Conservation (phyloP, 1,284 basidiomycete species). For the Trametes sp. region DNA sequence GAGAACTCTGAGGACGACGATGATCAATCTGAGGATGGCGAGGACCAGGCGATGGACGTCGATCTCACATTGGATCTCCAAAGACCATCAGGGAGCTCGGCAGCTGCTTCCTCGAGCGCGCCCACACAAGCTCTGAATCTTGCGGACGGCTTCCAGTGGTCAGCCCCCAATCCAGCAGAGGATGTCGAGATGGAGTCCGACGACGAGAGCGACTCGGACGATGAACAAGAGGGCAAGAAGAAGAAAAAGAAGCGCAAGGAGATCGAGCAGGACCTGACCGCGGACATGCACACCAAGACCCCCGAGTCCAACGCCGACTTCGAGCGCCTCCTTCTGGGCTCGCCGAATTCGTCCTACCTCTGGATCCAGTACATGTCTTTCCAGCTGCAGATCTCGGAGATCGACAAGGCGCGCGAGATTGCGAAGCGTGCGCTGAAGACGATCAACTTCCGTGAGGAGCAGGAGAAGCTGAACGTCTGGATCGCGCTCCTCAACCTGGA, state of each 20-base stretch:
- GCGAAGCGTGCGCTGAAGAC: slow-evolving; percentile 86
- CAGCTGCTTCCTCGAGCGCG: background rate
- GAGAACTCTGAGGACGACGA: slow-evolving; percentile 50
- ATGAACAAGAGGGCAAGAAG: slow-evolving; percentile 56
- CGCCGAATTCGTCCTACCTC: slow-evolving; percentile 96
- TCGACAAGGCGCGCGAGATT: slow-evolving; percentile 92
- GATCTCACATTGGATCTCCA: slow-evolving; percentile 43
- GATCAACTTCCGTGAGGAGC: slow-evolving; percentile 96
- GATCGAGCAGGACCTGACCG: slow-evolving; percentile 85
- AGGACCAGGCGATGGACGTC: slow-evolving; percentile 38
- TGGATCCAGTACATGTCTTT: slow-evolving; percentile 99
- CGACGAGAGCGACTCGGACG: slow-evolving; percentile 60
- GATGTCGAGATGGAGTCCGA: slow-evolving; percentile 47
- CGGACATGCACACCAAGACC: slow-evolving; percentile 82
- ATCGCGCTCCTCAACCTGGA: slow-evolving; percentile 96
- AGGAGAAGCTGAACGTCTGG: slow-evolving; percentile 98
- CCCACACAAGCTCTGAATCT: slow-evolving; percentile 54
- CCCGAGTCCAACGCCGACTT: slow-evolving; percentile 95
- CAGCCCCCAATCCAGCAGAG: slow-evolving; percentile 46
- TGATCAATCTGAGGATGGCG: slow-evolving; percentile 10
- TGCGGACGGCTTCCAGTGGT: slow-evolving; percentile 76
- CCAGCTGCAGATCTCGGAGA: slow-evolving; percentile 93
- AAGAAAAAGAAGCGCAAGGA: slow-evolving; percentile 74
- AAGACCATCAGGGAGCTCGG: slow-evolving; percentile 13
- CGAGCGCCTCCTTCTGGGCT: slow-evolving; percentile 93